A percentile compares a stretch with the other conserved stretches of the same genome.
phyloP scores from a whole-genome alignment of 2,329 filamentous ascomycete species.

The Berkeleyomyces basicola region DNA sequence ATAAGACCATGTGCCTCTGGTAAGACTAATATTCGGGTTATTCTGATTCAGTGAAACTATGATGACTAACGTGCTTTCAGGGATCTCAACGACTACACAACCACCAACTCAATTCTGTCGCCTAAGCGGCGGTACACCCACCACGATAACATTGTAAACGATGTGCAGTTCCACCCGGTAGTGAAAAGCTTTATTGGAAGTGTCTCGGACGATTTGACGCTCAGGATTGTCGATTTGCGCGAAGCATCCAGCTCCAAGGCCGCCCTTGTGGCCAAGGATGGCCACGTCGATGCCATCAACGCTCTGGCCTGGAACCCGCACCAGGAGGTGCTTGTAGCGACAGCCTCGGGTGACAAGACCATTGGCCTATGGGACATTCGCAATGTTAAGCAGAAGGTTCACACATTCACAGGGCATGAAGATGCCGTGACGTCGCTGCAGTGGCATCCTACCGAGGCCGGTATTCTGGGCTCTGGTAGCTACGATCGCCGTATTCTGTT shows the following conservation, averaged over 20 bases:
- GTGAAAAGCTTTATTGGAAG: constrained; percentile 75
- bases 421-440: constrained; percentile 82
- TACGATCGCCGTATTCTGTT: constrained; percentile 90
- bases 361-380: constrained; percentile 91
- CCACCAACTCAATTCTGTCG: constrained; percentile 51
- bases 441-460: constrained; percentile 85
- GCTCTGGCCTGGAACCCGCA: constrained; percentile 88
- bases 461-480: constrained; percentile 76
- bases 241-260: constrained; percentile 47
- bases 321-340: constrained; percentile 79
- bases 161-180: constrained; percentile 86
- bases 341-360: constrained; percentile 87
- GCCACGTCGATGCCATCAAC: constrained; percentile 87
- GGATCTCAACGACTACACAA: constrained; percentile 64
- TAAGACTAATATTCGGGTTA: constrained; percentile 20
- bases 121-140: constrained; percentile 66
- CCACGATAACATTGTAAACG: constrained; percentile 84
- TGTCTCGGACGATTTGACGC: constrained; percentile 85
- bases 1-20: constrained; percentile 84
- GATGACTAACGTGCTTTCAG: constrained; percentile 25
- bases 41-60: not conserved
- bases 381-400: constrained; percentile 76
- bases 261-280: constrained; percentile 50
- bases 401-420: constrained; percentile 74
- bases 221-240: constrained; percentile 83